Base-by-base conservation (phyloP, 768 basidiomycete genomes). In the Dioszegia aurantiaca region DNA sequence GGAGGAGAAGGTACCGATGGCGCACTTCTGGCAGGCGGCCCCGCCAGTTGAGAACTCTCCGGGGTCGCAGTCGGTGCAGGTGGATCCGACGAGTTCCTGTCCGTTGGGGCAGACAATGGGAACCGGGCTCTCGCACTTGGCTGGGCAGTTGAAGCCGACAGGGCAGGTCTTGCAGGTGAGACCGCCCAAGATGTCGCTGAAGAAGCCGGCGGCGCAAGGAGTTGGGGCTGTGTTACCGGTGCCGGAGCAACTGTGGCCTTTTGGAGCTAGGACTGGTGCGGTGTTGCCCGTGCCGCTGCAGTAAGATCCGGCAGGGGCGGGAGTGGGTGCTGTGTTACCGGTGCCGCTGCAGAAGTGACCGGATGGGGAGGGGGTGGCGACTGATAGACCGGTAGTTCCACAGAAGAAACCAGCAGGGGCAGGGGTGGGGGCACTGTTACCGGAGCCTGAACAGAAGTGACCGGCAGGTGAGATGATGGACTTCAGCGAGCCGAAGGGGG, bases 121-220 rank as follows among this genome's bases (percentile, higher is more conserved):
- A 8, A 9, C 11, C 5, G 52, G 52, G 14, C n/a, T 5, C 4
- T 3, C 19, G 52, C 52, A 54, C 5, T 21, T 21, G 4, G 4
- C 14, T n/a, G 37, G 36, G 39, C 52, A 54, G 37, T 21, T 4
- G 52, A 31, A 40, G 23, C 52, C 52, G 12, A 37, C 4, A 14
- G 52, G 52, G 27, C 52, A 54, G 17, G 52, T 21, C 23, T 54
- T 54, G 52, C 52, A 54, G 39, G 28, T 23, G 14, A 24, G 4
- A n/a, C 3, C 24, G 27, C 52, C 52, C 16, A 42, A 16, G 27
- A 42, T 39, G 40, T 54, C 52, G 21, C 17, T 39, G 40, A 21
- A 54, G n/a, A 14, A 23, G 37, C 52, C 52, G 4, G 41, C 41
- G 21, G 41, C 41, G 19, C 41, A 43, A 9, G 10, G 10, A 17